These are phyloP conservation scores for Eragrostis nindensis DNA, from an alignment of 176 grass and related monocot genomes.

Conservation along the genomic window DNA sequence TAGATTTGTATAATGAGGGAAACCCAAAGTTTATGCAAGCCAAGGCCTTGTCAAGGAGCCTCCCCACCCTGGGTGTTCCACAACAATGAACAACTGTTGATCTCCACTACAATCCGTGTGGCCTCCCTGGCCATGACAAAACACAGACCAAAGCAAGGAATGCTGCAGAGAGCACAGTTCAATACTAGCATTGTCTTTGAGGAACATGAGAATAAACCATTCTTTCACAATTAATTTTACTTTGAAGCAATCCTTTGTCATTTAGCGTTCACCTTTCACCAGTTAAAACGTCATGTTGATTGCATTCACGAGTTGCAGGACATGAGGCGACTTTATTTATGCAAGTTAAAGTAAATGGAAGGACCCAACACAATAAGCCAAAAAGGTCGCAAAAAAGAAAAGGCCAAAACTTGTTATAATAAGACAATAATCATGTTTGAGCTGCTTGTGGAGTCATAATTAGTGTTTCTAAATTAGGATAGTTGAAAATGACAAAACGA, in stretches of 20 bases:
- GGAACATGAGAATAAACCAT: not conserved
- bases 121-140: not conserved
- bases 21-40: not conserved
- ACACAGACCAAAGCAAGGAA: not conserved
- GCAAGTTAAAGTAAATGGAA: not conserved
- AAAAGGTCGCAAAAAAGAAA: too few relatives aligned
- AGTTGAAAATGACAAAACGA: slow-evolving; percentile 6
- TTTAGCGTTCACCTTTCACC: slow-evolving; percentile 9
- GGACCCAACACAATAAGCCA: not conserved
- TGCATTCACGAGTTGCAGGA: not conserved
- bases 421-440: not conserved
- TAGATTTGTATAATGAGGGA: not conserved
- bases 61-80: not conserved
- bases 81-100: not conserved
- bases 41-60: not conserved
- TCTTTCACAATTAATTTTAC: not conserved
- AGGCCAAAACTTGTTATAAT: not conserved
- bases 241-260: slow-evolving; percentile 5
- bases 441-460: not conserved
- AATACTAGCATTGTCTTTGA: not conserved
- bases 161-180: not conserved
- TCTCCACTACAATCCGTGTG: not conserved
- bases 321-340: not conserved
- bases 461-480: not conserved
- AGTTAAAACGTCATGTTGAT: not conserved